Base-by-base conservation (phyloP, 2,329 filamentous ascomycete genomes). In the Ophiostoma montium region DNA sequence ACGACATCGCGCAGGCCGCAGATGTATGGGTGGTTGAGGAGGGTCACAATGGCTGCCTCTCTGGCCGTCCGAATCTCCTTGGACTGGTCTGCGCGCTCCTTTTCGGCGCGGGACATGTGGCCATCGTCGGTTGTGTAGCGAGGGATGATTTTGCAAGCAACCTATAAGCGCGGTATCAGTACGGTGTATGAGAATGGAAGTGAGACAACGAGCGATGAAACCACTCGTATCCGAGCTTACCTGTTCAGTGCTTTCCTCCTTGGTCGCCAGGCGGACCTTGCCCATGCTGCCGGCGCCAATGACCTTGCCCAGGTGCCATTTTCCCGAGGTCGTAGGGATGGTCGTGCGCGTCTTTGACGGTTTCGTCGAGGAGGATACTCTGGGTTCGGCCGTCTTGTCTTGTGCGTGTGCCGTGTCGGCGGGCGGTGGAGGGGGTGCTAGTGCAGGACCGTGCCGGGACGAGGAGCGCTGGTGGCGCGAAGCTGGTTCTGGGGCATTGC, bases 231-330 rank as follows among this genome's bases (percentile, higher is more conserved):
- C 15, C 9, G 23, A 31, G 23, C 74, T 59, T 68, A 89, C 87
- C 79, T 95, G 86, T 70, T 96, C 92, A 58, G 84, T 85, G 18
- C 85, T 86, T 59, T 94, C 89, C 57, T 84, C 76, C 65, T 94
- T 94, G 59, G 86, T 86, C 21, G 92, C 92, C 57, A 98, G 72
- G 69, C 96, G 96, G 54, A 98, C 92, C 66, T 96, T 96, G 56
- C 92, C 92, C 92, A 98, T 98, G 65, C 90, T 96, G 46, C 92
- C 92, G 48, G 89, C 88, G 52, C 92, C 92, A 59, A 98, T 92
- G 3, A 92, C 96, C 72, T 96, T 96, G 52, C 90, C 90, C 47
- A 98, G 72, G 50, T 88, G 80, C 88, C 90, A 98, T 70, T 89
- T 87, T 51, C 92, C 92, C 12, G 89, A 88, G 43, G 84, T 81